phyloP scores from a whole-genome alignment of 768 basidiomycete genomes.

The Tylopilus rubrobrunneus region DNA sequence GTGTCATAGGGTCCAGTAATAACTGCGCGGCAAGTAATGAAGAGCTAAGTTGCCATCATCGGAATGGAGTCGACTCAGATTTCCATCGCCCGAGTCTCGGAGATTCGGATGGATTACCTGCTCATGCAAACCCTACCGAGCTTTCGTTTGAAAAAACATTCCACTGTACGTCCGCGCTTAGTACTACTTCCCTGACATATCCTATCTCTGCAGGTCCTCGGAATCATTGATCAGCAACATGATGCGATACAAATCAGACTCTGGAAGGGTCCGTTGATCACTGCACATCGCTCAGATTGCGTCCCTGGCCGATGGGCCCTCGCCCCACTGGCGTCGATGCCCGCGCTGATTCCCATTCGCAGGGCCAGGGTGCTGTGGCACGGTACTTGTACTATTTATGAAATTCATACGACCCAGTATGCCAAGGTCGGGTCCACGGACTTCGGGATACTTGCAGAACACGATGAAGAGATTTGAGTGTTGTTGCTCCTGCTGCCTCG shows the following conservation, averaged over 20 bases:
- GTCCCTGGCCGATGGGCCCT: neutral
- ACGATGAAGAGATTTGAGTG: neutral
- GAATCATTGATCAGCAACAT: constrained; percentile 5
- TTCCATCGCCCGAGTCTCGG: neutral
- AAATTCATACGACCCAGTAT: constrained; percentile 9
- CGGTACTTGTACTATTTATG: constrained; percentile 1
- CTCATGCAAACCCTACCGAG: neutral
- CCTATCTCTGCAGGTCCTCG: constrained; percentile 2
- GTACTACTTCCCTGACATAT: neutral
- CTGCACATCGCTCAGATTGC: neutral
- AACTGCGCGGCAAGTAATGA: constrained; percentile 7
- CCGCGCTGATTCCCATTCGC: constrained; percentile 3
- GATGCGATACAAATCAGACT: constrained; percentile 5
- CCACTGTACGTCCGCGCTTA: neutral
- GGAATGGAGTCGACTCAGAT: neutral
- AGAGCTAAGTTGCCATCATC: neutral
- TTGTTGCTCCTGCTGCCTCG: neutral
- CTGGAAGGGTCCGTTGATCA: neutral
- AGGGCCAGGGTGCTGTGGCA: constrained; percentile 1
- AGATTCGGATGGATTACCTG: neutral
- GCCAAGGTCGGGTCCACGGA: constrained; percentile 6
- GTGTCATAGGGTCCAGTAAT: constrained; percentile 14
- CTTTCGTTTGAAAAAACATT: constrained; percentile 3
- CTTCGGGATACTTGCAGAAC: neutral
- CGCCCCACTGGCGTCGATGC: neutral